A percentile compares a stretch with the other conserved stretches of the same genome.
Conservation (phyloP, 2,329 filamentous ascomycete genomes). For the Sphaerulina vaccinii region DNA sequence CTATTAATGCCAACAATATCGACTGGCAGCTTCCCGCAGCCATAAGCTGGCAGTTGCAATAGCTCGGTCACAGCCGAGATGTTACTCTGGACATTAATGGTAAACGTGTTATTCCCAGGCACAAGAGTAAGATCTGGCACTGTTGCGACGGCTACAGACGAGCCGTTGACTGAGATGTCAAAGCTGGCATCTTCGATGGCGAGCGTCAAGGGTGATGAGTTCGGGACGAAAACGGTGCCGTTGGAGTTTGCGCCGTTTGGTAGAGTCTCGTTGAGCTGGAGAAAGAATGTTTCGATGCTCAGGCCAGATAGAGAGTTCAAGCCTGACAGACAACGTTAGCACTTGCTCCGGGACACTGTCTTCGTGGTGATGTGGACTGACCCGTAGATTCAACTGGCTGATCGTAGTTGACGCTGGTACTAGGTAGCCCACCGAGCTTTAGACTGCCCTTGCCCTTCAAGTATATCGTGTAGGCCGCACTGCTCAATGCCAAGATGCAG, state of each 20-base stretch:
- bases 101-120: not conserved
- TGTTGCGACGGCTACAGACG: not conserved
- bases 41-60: not conserved
- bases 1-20: not conserved
- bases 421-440: too few species aligned
- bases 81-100: not conserved
- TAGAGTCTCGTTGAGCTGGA: not conserved
- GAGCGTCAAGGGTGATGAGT: not conserved
- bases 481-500: too few species aligned
- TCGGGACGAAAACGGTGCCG: not conserved
- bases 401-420: too few species aligned
- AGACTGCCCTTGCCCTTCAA: too few species aligned
- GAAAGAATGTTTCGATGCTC: not conserved
- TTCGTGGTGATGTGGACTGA: too few species aligned
- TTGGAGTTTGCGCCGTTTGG: not conserved
- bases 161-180: not conserved
- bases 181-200: not conserved
- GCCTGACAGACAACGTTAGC: not conserved
- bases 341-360: too few species aligned
- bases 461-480: too few species aligned
- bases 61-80: not conserved
- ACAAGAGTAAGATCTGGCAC: not conserved
- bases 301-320: not conserved
- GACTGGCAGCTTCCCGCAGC: not conserved
- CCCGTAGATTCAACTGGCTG: too few species aligned